Evolutionary conservation across 179 eudicot genomes (phyloP), one percentile per base, ranked within the genome.

Genomic region (Beta macrorhiza): DNA sequence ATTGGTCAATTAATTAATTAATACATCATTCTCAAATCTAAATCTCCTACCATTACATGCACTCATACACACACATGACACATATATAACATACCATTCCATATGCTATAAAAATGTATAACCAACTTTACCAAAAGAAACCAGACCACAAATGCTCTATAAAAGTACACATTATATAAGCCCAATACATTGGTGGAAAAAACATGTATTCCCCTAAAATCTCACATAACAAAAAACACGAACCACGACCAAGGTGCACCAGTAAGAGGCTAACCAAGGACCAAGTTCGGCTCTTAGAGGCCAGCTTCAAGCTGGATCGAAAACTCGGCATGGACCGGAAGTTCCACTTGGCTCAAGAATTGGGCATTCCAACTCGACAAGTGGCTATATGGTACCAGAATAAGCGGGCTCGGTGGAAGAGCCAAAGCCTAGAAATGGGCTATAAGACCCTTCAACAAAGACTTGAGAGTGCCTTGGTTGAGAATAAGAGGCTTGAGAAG

Each of bases 311-410:
- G 82, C 49, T 78, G 78, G 86, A 88, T 74, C 79, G 83, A 17
- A 84, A 83, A 78, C 91, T 88, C 44, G 89, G 88, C 62, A 79
- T 86, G 1, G 86, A 88, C 1, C 76, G 85, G 5, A 90, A 90
- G 78, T 57, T 78, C 37, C 89, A 85, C 19, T 84, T 90, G 1
- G 87, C 90, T 0, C 83, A 82, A 56, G 81, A 90, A 70, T 84
- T 88, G 20, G 87, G 90, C 13, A 59, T 90, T 17, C 84, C 92
- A 7, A 72, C 86, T 0, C 78, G 87, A 49, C 86, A 87, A 65
- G 81, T 90, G 15, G 86, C 92, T 1, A 70, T 84, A 15, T 90
- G 92, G 92, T 90, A 90, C 74, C 90, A 88, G 22, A 90, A 88
- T 83, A 90, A 84, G 86, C 85, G 91, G 4, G 91, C 90, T 10